A percentile compares a stretch with the other conserved stretches of the same genome.
These are phyloP conservation scores for Fagopyrum homotropicum DNA, from an alignment of 148 eudicot genomes.

Conservation along the genomic window DNA sequence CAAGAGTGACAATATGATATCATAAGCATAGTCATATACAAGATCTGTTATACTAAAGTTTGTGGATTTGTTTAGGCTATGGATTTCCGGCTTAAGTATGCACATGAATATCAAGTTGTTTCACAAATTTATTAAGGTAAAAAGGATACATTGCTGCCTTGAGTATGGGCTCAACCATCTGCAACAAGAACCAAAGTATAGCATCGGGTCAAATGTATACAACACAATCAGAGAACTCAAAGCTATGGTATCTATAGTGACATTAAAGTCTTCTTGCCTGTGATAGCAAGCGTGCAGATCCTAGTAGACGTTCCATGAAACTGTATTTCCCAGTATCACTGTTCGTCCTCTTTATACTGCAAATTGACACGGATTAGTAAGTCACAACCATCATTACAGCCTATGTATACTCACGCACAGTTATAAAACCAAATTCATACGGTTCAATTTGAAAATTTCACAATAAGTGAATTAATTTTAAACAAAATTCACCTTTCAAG, in stretches of 20 bases:
- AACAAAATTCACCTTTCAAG: conserved; percentile 55
- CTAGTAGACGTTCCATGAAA: conserved; percentile 67
- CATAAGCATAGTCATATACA: neutral
- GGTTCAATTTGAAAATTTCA: too few relatives aligned
- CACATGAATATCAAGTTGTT: neutral
- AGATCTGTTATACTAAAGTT: neutral
- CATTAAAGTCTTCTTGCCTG: conserved; percentile 32
- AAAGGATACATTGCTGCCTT: conserved; percentile 94
- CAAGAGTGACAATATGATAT: neutral
- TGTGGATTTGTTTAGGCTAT: neutral
- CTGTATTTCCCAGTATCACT: conserved; percentile 43
- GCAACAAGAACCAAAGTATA: conserved; percentile 29
- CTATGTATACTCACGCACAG: neutral
- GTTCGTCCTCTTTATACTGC: conserved; percentile 70
- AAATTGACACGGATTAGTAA: neutral
- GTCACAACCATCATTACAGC: neutral
- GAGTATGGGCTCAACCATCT: conserved; percentile 93
- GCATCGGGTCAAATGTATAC: neutral
- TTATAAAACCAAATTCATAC: neutral
- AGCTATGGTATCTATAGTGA: neutral
- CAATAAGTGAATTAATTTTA: too few relatives aligned
- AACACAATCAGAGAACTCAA: neutral
- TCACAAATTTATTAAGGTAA: neutral
- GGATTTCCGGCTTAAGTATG: neutral
- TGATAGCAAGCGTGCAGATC: conserved; percentile 78